Conservation (phyloP, 176 grass and related monocot genomes). For the Oryza brachyantha region DNA sequence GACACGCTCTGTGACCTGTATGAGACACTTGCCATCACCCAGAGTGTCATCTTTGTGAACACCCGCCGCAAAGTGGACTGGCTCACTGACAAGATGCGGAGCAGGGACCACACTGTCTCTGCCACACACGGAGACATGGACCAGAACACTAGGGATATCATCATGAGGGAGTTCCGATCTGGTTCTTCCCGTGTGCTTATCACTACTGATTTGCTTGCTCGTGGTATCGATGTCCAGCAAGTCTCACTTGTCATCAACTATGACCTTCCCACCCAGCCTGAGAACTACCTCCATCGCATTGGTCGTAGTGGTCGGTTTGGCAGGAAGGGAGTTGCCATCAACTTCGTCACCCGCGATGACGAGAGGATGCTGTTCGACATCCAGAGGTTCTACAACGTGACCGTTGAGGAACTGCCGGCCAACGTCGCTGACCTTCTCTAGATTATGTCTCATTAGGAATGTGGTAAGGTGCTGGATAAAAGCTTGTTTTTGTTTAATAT, state of each 20-base stretch:
- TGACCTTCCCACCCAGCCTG: conserved; percentile 66
- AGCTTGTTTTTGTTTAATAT: conserved; percentile 46
- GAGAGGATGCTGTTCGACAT: conserved; percentile 76
- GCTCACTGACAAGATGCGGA: conserved; percentile 84
- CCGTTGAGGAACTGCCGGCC: conserved; percentile 61
- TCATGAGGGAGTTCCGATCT: conserved; percentile 87
- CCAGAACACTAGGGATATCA: conserved; percentile 88
- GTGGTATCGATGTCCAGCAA: conserved; percentile 88
- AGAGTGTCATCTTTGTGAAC: conserved; percentile 85
- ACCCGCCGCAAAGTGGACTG: conserved; percentile 88
- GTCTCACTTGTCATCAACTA: conserved; percentile 83
- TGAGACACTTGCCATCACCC: conserved; percentile 71
- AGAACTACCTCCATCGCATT: conserved; percentile 82
- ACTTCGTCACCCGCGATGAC: conserved; percentile 69
- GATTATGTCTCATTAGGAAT: conserved; percentile 30
- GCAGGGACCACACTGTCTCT: conserved; percentile 72
- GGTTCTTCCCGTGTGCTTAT: conserved; percentile 80
- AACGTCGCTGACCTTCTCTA: conserved; percentile 83
- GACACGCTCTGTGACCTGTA: conserved; percentile 79
- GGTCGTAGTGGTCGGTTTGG: conserved; percentile 82
- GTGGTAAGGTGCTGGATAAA: conserved; percentile 36
- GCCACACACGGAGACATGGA: conserved; percentile 86
- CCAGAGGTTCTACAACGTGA: conserved; percentile 74
- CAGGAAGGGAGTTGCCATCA: conserved; percentile 82
- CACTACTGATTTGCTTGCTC: conserved; percentile 75